phyloP scores from a whole-genome alignment of 2,329 filamentous ascomycete species.

The Colletotrichum echinochloae region DNA sequence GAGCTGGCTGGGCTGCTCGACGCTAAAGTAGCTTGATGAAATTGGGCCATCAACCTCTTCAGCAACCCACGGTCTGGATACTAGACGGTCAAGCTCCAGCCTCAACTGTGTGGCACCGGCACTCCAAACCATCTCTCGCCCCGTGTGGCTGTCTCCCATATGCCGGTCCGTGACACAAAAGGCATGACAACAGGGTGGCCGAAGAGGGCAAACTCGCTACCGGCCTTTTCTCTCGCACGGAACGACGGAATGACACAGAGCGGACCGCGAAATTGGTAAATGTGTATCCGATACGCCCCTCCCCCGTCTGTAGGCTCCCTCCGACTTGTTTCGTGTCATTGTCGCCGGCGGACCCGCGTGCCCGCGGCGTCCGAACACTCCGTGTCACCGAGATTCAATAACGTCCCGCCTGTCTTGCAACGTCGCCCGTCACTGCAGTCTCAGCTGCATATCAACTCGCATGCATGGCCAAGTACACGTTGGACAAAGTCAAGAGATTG shows the following conservation, averaged over 20 bases:
- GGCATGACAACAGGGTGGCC: neutral
- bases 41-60: neutral
- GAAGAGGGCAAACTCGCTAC: no score
- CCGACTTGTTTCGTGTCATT: neutral
- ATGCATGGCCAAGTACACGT: neutral
- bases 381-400: neutral
- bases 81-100: conserved; percentile 1
- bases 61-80: neutral
- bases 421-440: neutral
- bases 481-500: no score
- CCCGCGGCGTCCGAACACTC: conserved; percentile 1
- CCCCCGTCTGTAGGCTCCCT: neutral
- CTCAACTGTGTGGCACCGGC: neutral
- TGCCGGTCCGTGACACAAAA: neutral
- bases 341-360: neutral
- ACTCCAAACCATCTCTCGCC: neutral
- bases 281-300: neutral
- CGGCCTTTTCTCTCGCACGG: neutral
- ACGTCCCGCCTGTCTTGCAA: neutral
- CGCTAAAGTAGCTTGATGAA: neutral
- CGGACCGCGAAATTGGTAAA: neutral
- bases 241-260: neutral
- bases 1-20: neutral
- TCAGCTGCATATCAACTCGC: neutral
- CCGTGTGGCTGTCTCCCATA: neutral